Base-by-base conservation (phyloP, 78 protist species). In the Dictyostelium capitatum region DNA sequence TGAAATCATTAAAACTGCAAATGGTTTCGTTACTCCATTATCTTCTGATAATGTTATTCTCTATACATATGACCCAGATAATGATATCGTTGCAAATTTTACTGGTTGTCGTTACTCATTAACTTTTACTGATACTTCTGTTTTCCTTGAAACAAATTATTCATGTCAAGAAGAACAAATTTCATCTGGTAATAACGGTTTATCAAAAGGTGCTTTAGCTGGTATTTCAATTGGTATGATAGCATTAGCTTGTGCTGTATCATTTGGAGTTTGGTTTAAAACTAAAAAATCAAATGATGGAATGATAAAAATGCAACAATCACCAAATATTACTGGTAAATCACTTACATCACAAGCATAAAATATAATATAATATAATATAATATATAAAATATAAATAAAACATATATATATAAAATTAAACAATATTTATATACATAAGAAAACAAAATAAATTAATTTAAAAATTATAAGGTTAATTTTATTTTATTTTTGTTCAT, bases 171-270 rank as follows among this genome's bases (percentile, higher is more conserved):
- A 67, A 25, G 46, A 10, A 15, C 11, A 30, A 0, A 67, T 67
- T 17, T 28, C 75, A 32, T 23, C 17, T 32, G 75, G 75, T 28
- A 17, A 8, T 32, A 19, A 32, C 30, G 75, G 75, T 67, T 9
- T 67, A 4, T 32, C 48, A 12, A 32, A 32, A 15, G 75, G 75
- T 23, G 47, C 30, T 28, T 59, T 79, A 14, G 51, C 56, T 73
- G 79, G 79, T 73, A 47, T 73, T 32, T 73, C 79, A 6, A 20
- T 73, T 46, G 25, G 32, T 46, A 47, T 37, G 79, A 30, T 73
- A 8, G 57, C 56, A 3, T 17, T 73, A 1, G 79, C 79, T 46
- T 30, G 32, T 46, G 47, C 17, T 12, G 75, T 67, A 15, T 67
- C 75, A 25, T 5, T 67, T 4, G 75, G 25, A 12, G 75, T 67